Evolutionary conservation across 768 basidiomycete species (phyloP).

Genomic region (Phlebiopsis flavidoalba): DNA sequence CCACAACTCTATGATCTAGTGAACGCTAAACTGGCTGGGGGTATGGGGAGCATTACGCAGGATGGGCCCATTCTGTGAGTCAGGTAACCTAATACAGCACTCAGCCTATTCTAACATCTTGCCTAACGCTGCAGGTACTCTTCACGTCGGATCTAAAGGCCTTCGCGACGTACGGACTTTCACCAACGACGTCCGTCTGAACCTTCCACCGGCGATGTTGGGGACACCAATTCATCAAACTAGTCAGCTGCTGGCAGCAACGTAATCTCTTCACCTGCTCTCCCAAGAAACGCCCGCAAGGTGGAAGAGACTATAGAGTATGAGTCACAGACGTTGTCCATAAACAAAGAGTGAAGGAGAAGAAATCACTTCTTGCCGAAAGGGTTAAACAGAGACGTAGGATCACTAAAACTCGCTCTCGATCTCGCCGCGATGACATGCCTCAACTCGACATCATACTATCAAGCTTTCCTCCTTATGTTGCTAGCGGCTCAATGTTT

Average conservation of each 20-base stretch:
- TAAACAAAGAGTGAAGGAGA: not conserved
- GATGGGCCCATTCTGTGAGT: conserved; percentile 85
- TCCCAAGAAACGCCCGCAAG: conserved; percentile 16
- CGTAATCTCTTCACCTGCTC: not conserved
- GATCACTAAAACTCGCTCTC: too few relatives aligned
- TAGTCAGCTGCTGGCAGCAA: not conserved
- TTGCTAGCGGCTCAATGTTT: too few relatives aligned
- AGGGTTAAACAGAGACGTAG: conserved; percentile 20
- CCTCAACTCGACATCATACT: too few relatives aligned
- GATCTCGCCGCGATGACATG: too few relatives aligned
- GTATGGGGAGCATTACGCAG: conserved; percentile 85
- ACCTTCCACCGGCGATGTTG: not conserved
- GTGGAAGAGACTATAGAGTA: not conserved
- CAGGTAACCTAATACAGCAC: not conserved
- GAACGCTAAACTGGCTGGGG: conserved; percentile 46
- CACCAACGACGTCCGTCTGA: conserved; percentile 15
- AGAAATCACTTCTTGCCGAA: conserved; percentile 16
- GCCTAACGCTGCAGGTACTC: conserved; percentile 22
- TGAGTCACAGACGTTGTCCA: not conserved
- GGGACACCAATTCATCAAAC: not conserved
- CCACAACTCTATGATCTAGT: conserved; percentile 75
- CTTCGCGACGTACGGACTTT: conserved; percentile 27
- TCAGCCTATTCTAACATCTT: not conserved
- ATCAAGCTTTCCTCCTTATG: too few relatives aligned
- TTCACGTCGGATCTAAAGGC: conserved; percentile 35